These are phyloP conservation scores for Taxillus chinensis DNA, from an alignment of 164 flowering plant species.

Conservation along the genomic window DNA sequence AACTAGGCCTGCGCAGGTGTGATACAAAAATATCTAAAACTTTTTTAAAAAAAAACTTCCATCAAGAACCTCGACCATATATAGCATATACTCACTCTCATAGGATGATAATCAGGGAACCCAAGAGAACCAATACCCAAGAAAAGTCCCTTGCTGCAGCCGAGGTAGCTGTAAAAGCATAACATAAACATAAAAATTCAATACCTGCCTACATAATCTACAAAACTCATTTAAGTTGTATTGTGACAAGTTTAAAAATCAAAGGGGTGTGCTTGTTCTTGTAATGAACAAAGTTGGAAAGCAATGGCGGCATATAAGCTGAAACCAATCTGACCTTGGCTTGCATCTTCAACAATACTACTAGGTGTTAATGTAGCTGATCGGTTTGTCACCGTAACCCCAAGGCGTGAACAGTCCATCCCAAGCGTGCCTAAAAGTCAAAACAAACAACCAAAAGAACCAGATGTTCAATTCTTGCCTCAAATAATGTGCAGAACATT, in stretches of 20 bases:
- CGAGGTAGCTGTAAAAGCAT: background rate
- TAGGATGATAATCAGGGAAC: background rate
- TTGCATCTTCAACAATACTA: slow-evolving; percentile 10
- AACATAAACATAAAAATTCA: background rate
- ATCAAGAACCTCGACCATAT: background rate
- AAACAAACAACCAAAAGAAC: too few species aligned
- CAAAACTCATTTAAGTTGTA: background rate
- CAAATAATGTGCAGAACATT: too few species aligned
- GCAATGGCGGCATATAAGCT: background rate
- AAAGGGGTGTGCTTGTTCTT: too few species aligned
- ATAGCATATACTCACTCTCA: background rate
- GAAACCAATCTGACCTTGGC: slow-evolving; percentile 16
- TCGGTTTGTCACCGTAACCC: slow-evolving; percentile 17
- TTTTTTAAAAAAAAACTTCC: background rate
- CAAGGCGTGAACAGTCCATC: slow-evolving; percentile 34
- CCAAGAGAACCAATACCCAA: background rate
- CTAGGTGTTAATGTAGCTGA: slow-evolving; percentile 19
- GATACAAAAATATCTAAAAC: too few species aligned
- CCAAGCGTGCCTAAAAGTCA: slow-evolving; percentile 33
- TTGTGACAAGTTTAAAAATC: too few species aligned
- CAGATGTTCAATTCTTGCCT: too few species aligned
- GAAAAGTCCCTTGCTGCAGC: background rate
- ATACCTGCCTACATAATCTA: background rate
- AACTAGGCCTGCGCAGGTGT: too few species aligned
- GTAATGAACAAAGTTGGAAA: background rate